These are phyloP conservation scores for Penicillium turbatum DNA, from an alignment of 495 filamentous ascomycete genomes.

Conservation along the genomic window DNA sequence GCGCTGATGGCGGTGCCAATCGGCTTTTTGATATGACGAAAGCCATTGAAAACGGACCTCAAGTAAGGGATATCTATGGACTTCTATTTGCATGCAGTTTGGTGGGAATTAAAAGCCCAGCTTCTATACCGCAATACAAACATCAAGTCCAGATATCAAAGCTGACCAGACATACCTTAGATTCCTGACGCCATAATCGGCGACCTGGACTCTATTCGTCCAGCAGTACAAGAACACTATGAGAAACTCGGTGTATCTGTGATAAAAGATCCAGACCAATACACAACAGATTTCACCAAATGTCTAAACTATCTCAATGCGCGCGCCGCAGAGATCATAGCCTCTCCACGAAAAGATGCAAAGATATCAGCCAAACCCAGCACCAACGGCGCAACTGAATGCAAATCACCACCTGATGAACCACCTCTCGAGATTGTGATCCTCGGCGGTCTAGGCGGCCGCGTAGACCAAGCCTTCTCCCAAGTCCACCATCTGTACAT, in stretches of 20 bases:
- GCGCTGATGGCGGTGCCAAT: slow-evolving; percentile 92
- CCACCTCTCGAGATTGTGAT: slow-evolving; percentile 53
- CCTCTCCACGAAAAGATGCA: slow-evolving; percentile 13
- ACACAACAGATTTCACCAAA: slow-evolving; percentile 81
- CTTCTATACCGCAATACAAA: not conserved
- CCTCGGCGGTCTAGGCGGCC: slow-evolving; percentile 79
- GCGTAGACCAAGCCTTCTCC: slow-evolving; percentile 88
- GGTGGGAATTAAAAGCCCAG: not conserved
- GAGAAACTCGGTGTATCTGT: slow-evolving; percentile 48
- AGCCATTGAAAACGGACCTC: slow-evolving; percentile 25
- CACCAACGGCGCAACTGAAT: not conserved
- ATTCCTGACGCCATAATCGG: slow-evolving; percentile 71
- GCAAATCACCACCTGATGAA: not conserved
- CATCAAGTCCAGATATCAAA: not conserved
- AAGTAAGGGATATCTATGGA: slow-evolving; percentile 32
- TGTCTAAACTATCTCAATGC: slow-evolving; percentile 59
- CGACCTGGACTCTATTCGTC: slow-evolving; percentile 78
- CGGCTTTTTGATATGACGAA: slow-evolving; percentile 57
- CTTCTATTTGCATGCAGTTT: not conserved
- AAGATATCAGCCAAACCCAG: not conserved
- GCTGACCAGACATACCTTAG: slow-evolving; percentile 16
- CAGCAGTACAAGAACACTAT: slow-evolving; percentile 58
- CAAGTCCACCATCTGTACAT: slow-evolving; percentile 73
- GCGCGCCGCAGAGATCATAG: slow-evolving; percentile 28
- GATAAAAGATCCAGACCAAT: slow-evolving; percentile 66